Evolutionary conservation across 768 basidiomycete species (phyloP), one percentile per base, ranked within the genome.

Genomic region (Psilocybe subaeruginosa): DNA sequence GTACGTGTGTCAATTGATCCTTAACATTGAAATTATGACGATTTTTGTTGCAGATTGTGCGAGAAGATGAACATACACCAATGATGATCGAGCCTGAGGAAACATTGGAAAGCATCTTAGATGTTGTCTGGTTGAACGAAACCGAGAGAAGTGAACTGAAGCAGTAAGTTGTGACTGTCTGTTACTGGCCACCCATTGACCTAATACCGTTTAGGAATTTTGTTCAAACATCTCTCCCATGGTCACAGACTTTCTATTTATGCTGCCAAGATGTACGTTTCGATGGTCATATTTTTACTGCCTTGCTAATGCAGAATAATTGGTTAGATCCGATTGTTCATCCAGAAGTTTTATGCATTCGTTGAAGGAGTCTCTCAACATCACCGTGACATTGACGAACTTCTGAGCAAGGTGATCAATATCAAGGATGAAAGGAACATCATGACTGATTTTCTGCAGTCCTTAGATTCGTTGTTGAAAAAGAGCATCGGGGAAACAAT

Each of bases 281-380:
- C 17, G 9, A n/a, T 43, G 47, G 8, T 12, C 49, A 17, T 8
- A 53, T 37, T 63, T 37, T 43, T 55, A 55, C 7, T 31, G 8
- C 14, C 58, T 43, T 35, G 16, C n/a, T 17, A 30, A 49, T 9
- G 14, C 14, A 43, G 11, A 3, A 33, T 43, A 23, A 23, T 19
- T 52, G 43, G 29, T 30, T 77, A 97, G 88, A 91, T 97, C 61
- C 88, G 93, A 27, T 81, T 80, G 46, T 98, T 97, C 69, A 91
- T 97, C 41, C 91, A 95, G 66, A 94, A 93, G 67, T 99, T 97
- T 77, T 97, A 98, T 71, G 89, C 93, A 23, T 99, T 99, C 73
- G 88, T 96, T 0, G 97, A 99, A 67, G 97, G 97, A 8, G 92
- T 97, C 4, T 88, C 91, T 2, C 93, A 96, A 70, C 91, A 94